Base-by-base conservation (phyloP, 305 asterid genomes). In the Rubia peregrina region DNA sequence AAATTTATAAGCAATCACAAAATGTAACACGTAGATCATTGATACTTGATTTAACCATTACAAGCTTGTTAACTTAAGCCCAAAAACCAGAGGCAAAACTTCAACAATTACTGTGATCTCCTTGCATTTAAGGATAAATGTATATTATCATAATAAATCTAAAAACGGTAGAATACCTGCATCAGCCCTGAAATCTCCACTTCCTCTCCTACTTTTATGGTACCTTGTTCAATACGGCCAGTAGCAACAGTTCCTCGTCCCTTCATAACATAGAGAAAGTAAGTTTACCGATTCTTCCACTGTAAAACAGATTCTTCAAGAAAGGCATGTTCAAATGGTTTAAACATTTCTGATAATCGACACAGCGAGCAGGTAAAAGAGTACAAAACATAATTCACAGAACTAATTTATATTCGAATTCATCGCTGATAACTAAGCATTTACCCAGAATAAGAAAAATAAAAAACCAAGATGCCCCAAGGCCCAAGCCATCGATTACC, bases 211-310 rank as follows among this genome's bases (percentile, higher is more conserved):
- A 88, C 85, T 79, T 95, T 95, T 63, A 95, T 84, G 30, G 82
- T 66, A 64, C 99, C 99, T 81, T 95, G 99, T 78, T 95, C 99
- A 61, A 95, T 84, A 74, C 98, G 97, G 75, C 99, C 99, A 26
- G 99, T 95, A 71, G 99, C 99, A 83, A 95, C 99, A 62, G 99
- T 95, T 80, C 99, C 99, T 81, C 99, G 98, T 14, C 99, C 99
- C 99, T 95, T 70, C 55, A 55, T 55, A 82, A 73, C 66, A 60
- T 5, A 17, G 9, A 64, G 30, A 21, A 61, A 7, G 48, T 40
- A 17, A 41, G 21, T 64, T 44, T 6, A 64, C 21, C 38, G 1
- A 61, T 19, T 42, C 8, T 22, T 36, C 33, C 48, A 14, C 16
- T 1, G 62, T 3, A 46, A 14, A 5, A 71, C 3, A 22, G 7